Base-by-base conservation (phyloP, 1,284 basidiomycete species). In the Melanopsichium pennsylvanicum region DNA sequence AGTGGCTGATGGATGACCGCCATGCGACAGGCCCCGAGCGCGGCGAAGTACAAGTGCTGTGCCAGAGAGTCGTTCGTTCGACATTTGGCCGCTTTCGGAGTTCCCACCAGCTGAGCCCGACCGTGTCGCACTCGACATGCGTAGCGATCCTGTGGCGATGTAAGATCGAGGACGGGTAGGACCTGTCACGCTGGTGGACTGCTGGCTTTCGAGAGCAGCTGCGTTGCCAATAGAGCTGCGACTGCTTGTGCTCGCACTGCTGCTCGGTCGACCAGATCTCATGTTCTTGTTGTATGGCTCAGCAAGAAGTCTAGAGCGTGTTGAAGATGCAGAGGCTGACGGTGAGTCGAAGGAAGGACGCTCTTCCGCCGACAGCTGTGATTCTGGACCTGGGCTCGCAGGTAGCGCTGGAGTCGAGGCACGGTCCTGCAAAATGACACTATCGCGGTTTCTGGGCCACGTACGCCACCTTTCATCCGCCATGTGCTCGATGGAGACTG, bases 401-500 rank as follows among this genome's bases (percentile, higher is more conserved):
- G 46, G 12, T 1, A 32, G 15, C 3, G 27, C 33, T 13, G 31
- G n/a, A 7, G 32, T 19, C 10, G 39, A 47, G 2, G 34, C 2
- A 4, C 29, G 27, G 15, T 36, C 42, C 16, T 13, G 29, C 2
- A 26, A 25, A 2, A 43, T 15, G n/a, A 33, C 29, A 13, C 38
- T 36, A 4, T 35, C 50, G 4, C 42, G 32, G 16, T 42, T 36
- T n/a, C 62, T 32, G 5, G 55, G 62, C 62, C 62, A 66, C 2
- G 55, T 66, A 19, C 62, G 56, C 62, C 62, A 66, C 2, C 55
- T 44, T 15, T 49, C 42, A 16, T 66, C 62, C 2, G 62, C 62
- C 62, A 66, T 66, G 2, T 58, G 45, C 39, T 66, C 55, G 18
- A 66, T 66, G 13, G 62, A 50, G n/a, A 66, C 46, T 6, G 55